Evolutionary conservation across 208 protist species (phyloP).

Genomic region (Acanthamoeba rhysodes): DNA sequence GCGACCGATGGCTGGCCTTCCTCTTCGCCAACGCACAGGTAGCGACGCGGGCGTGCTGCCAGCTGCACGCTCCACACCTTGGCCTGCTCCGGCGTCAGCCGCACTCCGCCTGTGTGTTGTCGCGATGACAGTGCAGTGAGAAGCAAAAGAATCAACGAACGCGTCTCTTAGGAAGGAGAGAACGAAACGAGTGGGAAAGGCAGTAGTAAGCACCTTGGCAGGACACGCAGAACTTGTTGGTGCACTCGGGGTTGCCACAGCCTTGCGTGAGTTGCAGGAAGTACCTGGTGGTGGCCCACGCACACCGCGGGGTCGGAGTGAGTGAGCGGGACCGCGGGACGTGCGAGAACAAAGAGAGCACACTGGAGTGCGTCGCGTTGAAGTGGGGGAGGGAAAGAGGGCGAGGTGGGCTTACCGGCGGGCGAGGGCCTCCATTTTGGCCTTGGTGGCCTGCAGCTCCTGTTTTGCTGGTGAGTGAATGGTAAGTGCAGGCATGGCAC

Average conservation of each 20-base stretch:
- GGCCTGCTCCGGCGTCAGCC: conserved; percentile 59
- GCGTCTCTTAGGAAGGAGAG: not conserved
- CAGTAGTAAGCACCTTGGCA: not conserved
- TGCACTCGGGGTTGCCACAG: conserved; percentile 59
- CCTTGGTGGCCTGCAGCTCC: conserved; percentile 17
- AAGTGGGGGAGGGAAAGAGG: not conserved
- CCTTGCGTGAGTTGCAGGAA: conserved; percentile 61
- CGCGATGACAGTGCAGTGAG: not conserved
- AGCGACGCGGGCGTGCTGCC: conserved; percentile 43
- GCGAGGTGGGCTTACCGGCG: not conserved
- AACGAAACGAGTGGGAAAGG: not conserved
- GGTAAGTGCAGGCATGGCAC: not conserved
- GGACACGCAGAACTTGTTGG: conserved; percentile 55
- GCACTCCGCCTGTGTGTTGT: conserved; percentile 28
- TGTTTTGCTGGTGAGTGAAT: not conserved
- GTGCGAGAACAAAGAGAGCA: not conserved
- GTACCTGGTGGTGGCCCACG: not conserved
- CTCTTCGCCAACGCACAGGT: conserved; percentile 41
- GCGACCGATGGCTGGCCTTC: conserved; percentile 15
- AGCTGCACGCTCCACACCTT: conserved; percentile 70
- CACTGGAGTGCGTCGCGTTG: no score
- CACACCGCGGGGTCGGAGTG: not conserved
- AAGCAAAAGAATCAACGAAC: not conserved
- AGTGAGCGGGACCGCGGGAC: not conserved
- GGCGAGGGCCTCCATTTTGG: conserved; percentile 14